A percentile compares a stretch with the other conserved stretches of the same genome.
phyloP scores from a whole-genome alignment of 768 basidiomycete species.

The Mrakia blollopis region DNA sequence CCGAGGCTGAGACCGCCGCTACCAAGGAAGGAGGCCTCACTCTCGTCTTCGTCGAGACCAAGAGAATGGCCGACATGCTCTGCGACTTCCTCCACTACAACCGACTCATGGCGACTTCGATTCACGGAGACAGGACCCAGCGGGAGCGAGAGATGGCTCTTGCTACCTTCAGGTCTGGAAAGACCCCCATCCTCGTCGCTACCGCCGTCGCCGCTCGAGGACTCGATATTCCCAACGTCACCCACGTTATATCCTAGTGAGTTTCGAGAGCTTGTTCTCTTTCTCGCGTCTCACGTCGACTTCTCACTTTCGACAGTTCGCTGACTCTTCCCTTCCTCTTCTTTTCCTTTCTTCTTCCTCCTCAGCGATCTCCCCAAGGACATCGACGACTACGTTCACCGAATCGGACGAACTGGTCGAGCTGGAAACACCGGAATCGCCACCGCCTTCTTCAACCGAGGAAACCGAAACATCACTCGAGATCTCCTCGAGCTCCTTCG shows the following conservation, averaged over 20 bases:
- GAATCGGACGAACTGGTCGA: slow-evolving; percentile 60
- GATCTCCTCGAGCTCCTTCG: slow-evolving; percentile 88
- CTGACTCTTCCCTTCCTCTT: not conserved
- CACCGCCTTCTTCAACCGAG: slow-evolving; percentile 80
- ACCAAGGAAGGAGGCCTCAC: slow-evolving; percentile 63
- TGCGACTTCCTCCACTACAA: slow-evolving; percentile 88
- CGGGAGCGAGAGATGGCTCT: slow-evolving; percentile 94
- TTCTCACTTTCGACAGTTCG: not conserved
- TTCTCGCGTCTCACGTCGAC: not conserved
- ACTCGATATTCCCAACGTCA: slow-evolving; percentile 98
- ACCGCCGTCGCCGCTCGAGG: slow-evolving; percentile 99
- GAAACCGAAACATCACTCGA: slow-evolving; percentile 84
- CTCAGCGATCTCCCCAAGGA: slow-evolving; percentile 78
- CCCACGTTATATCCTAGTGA: slow-evolving; percentile 88
- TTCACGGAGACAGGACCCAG: slow-evolving; percentile 96
- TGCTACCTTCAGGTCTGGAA: slow-evolving; percentile 88
- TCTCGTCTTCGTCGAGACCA: slow-evolving; percentile 97
- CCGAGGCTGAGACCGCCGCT: slow-evolving; percentile 50
- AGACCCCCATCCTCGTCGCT: slow-evolving; percentile 93
- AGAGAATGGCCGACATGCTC: slow-evolving; percentile 97
- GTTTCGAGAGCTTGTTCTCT: not conserved
- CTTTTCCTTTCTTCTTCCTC: not conserved
- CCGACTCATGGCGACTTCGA: slow-evolving; percentile 84
- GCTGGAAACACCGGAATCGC: slow-evolving; percentile 94
- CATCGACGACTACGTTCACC: slow-evolving; percentile 89